These are phyloP conservation scores for Xerocomus potaroensis DNA, from an alignment of 768 basidiomycete genomes.

Conservation along the genomic window DNA sequence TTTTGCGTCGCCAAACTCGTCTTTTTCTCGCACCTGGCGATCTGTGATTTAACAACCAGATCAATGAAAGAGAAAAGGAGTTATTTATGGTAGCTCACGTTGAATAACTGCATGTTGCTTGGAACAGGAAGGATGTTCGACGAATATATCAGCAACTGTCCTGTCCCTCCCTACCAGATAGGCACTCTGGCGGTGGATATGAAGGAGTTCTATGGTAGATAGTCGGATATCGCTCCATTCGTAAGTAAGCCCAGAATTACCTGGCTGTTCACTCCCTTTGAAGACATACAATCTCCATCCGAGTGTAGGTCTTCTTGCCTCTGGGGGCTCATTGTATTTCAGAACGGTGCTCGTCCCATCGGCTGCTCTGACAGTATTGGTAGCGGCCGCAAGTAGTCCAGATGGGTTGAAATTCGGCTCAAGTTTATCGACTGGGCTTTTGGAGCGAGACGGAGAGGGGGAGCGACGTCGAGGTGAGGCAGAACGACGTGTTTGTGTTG, in stretches of 20 bases:
- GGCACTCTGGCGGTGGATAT: slow-evolving; percentile 91
- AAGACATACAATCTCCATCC: slow-evolving; percentile 98
- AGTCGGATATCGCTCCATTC: neutral
- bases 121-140: slow-evolving; percentile 96
- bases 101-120: slow-evolving; percentile 99
- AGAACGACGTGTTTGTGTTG: slow-evolving; percentile 45
- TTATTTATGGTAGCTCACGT: slow-evolving; percentile 44
- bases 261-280: slow-evolving; percentile 89
- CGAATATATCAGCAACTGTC: slow-evolving; percentile 76
- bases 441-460: slow-evolving; percentile 40
- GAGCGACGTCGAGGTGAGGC: slow-evolving; percentile 47
- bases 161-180: slow-evolving; percentile 92
- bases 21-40: slow-evolving; percentile 80
- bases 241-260: slow-evolving; percentile 44
- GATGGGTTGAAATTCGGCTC: slow-evolving; percentile 91
- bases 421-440: slow-evolving; percentile 49
- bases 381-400: slow-evolving; percentile 92
- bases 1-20: slow-evolving; percentile 80
- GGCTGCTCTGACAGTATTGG: slow-evolving; percentile 77
- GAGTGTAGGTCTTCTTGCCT: slow-evolving; percentile 85
- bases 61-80: slow-evolving; percentile 2
- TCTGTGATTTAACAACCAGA: slow-evolving; percentile 38
- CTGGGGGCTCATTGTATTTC: slow-evolving; percentile 98
- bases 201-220: slow-evolving; percentile 64
- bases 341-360: slow-evolving; percentile 81